Evolutionary conservation across 148 eudicot genomes (phyloP).

Genomic region (Nepenthes mirabilis): DNA sequence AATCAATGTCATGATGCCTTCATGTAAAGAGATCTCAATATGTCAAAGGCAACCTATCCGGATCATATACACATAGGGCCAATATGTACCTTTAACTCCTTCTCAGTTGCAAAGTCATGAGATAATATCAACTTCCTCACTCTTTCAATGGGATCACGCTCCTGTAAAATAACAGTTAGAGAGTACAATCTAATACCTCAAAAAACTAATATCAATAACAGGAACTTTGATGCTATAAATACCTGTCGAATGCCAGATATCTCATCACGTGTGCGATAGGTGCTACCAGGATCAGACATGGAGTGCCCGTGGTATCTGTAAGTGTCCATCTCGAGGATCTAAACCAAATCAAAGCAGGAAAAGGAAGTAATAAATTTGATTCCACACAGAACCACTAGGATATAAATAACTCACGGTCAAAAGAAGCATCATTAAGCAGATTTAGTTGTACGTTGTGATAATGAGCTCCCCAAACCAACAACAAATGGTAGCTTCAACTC

Average conservation of each 20-base stretch:
- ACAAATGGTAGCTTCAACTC: too few species aligned
- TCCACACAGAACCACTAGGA: too few species aligned
- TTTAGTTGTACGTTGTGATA: too few species aligned
- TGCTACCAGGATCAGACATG: constrained; percentile 99
- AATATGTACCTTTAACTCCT: constrained; percentile 69
- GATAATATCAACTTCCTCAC: constrained; percentile 60
- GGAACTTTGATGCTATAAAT: not conserved
- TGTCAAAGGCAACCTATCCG: not conserved
- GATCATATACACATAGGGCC: not conserved
- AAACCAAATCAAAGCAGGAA: constrained; percentile 5
- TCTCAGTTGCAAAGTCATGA: constrained; percentile 75
- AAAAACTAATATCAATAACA: not conserved
- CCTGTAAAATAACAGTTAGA: constrained; percentile 29
- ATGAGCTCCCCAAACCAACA: too few species aligned
- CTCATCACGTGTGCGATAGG: constrained; percentile 96
- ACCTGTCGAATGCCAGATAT: constrained; percentile 85
- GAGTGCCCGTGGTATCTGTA: constrained; percentile 99
- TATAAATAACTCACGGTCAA: too few species aligned
- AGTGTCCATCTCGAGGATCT: constrained; percentile 99
- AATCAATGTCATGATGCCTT: not conserved
- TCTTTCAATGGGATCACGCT: constrained; percentile 96
- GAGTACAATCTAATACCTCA: constrained; percentile 1
- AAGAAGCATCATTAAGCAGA: too few species aligned
- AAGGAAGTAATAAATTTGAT: not conserved
- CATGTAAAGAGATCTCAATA: not conserved